Evolutionary conservation across 768 basidiomycete genomes (phyloP).

Genomic region (Rhizopogon rudus): DNA sequence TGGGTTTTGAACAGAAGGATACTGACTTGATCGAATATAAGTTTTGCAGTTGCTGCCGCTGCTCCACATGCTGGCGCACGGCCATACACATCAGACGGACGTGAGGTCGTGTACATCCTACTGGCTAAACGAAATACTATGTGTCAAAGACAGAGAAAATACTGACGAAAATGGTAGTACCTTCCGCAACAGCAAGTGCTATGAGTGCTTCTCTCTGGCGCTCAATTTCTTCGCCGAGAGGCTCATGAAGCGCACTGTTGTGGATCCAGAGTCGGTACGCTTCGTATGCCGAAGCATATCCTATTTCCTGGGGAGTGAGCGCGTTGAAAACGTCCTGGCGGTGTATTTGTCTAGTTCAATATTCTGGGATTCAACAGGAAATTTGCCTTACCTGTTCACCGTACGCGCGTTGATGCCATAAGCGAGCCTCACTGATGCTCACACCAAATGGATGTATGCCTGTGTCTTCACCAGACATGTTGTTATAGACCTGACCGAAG

Average conservation of each 20-base stretch:
- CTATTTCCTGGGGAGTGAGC: constrained; percentile 59
- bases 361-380: neutral
- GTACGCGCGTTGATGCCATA: constrained; percentile 66
- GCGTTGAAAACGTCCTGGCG: constrained; percentile 44
- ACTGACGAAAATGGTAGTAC: constrained; percentile 27
- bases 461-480: constrained; percentile 8
- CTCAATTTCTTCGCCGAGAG: constrained; percentile 51
- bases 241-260: constrained; percentile 50
- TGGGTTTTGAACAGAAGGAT: neutral
- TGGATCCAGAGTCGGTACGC: constrained; percentile 66
- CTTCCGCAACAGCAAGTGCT: constrained; percentile 69
- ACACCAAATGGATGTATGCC: constrained; percentile 33
- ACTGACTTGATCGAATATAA: constrained; percentile 51
- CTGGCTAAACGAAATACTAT: constrained; percentile 36
- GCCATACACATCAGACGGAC: constrained; percentile 39
- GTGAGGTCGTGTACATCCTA: constrained; percentile 48
- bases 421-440: constrained; percentile 53
- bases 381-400: constrained; percentile 44
- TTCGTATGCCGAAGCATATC: constrained; percentile 76
- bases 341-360: neutral
- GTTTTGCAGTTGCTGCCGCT: constrained; percentile 62
- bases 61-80: constrained; percentile 53
- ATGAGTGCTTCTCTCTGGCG: constrained; percentile 62
- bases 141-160: neutral
- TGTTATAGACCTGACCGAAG: constrained; percentile 33